Evolutionary conservation across 2,329 filamentous ascomycete genomes (phyloP), one percentile per base, ranked within the genome.

Genomic region (Cladophialophora carrionii): DNA sequence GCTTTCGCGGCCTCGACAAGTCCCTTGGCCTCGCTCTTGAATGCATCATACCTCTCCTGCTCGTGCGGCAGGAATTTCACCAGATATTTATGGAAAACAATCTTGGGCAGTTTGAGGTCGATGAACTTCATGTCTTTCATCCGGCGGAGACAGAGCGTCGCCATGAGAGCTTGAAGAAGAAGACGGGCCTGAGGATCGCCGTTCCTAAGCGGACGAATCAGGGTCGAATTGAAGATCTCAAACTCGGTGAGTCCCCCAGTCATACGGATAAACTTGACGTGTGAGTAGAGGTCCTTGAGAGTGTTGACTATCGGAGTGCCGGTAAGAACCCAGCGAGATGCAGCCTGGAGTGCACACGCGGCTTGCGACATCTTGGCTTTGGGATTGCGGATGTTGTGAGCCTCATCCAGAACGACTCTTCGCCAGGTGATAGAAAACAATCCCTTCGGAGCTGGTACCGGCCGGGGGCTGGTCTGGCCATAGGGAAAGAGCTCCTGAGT

Each of bases 101-200:
- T 87, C 14, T 87, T 81, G 0, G 92, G 92, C 8, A 96, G 82
- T 67, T 87, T 89, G 22, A 96, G 80, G 70, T 96, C 91, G 59
- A 96, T 85, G 73, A 96, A 96, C 4, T 84, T 84, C 92, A 96
- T 96, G 62, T 94, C 88, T 75, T 96, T 96, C 76, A 88, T 89
- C 43, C 92, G 86, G 43, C 92, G 86, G 24, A 96, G 81, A 72
- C 90, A 95, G 54, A 96, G 84, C 20, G 90, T 87, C n/a, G 83
- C 83, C 87, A 96, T 93, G 52, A 96, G 82, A 4, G 87, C 84
- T 73, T 94, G 90, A 3, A 96, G 82, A 3, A 94, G 79, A 10
- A 83, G 76, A 55, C 87, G 87, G 12, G 87, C 88, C 37, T 82
- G 79, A 0, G 78, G 75, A 17, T 87, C 83, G 1, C 85, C 86